A percentile compares a stretch with the other conserved stretches of the same genome.
These are phyloP conservation scores for Brassica napus DNA, from an alignment of 345 rosid species.

Conservation along the genomic window DNA sequence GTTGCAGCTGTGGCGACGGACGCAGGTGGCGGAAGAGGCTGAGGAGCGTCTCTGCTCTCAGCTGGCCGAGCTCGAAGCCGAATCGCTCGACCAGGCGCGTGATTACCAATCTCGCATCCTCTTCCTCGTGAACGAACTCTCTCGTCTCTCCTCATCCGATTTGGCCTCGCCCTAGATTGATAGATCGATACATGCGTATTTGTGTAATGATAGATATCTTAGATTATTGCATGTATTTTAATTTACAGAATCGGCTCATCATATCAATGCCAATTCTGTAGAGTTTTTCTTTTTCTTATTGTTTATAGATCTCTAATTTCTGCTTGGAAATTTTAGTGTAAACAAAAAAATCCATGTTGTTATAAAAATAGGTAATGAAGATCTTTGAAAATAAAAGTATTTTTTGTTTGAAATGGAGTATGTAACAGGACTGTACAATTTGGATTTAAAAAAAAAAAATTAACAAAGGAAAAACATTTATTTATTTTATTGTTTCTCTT, in stretches of 20 bases:
- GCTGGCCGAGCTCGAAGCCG: conserved; percentile 88
- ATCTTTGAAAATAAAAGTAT: neutral
- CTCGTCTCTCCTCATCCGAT: conserved; percentile 39
- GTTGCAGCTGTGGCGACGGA: conserved; percentile 47
- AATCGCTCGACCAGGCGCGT: conserved; percentile 71
- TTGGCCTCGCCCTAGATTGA: conserved; percentile 24
- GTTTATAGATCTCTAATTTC: neutral
- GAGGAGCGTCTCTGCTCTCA: conserved; percentile 85
- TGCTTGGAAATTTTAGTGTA: neutral
- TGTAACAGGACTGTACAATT: neutral
- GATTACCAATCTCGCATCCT: conserved; percentile 60
- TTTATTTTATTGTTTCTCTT: neutral
- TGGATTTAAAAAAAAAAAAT: neutral
- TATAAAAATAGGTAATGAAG: neutral
- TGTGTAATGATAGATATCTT: conserved; percentile 6
- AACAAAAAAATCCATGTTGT: neutral
- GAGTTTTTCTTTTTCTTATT: neutral
- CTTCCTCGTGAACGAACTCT: conserved; percentile 62
- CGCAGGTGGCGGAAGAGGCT: conserved; percentile 74
- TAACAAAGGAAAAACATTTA: neutral
- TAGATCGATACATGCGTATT: neutral
- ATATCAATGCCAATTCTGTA: conserved; percentile 17
- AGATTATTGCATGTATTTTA: conserved; percentile 17
- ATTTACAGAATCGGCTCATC: neutral
- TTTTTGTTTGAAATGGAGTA: neutral